Conservation (phyloP, 2,329 filamentous ascomycete genomes). For the Orbilia blumenaviensis region DNA sequence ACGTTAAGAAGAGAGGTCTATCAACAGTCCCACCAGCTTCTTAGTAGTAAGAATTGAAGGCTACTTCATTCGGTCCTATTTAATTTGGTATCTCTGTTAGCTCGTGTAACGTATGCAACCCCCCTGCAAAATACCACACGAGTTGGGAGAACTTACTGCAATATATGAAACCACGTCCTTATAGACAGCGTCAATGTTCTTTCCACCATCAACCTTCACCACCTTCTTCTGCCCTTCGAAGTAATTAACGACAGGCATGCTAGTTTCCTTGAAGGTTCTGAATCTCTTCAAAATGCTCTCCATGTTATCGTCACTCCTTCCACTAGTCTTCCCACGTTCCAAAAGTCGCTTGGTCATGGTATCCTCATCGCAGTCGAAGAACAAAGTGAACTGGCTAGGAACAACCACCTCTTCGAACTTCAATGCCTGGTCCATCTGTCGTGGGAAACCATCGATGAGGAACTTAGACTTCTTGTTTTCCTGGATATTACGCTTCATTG, state of each 20-base stretch:
- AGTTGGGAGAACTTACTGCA: constrained; percentile 20
- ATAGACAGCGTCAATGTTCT: constrained; percentile 41
- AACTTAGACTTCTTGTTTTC: constrained; percentile 72
- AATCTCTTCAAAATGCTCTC: constrained; percentile 98
- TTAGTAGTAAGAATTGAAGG: background rate
- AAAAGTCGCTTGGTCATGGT: constrained; percentile 86
- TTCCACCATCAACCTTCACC: constrained; percentile 73
- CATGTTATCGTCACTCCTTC: constrained; percentile 89
- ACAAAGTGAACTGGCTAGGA: constrained; percentile 83
- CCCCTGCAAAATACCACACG: background rate
- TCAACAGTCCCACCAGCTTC: background rate
- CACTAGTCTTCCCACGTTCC: constrained; percentile 90
- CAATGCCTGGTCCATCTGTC: constrained; percentile 95
- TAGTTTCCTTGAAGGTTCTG: constrained; percentile 90
- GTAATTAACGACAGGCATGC: constrained; percentile 94
- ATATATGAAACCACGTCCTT: constrained; percentile 39
- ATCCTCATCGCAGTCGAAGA: constrained; percentile 90
- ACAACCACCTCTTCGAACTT: constrained; percentile 93
- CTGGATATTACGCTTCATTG: constrained; percentile 77
- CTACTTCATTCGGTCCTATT: constrained; percentile 46
- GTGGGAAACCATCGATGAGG: constrained; percentile 80
- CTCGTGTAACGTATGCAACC: background rate
- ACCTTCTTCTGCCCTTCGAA: constrained; percentile 81
- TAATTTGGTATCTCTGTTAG: background rate
- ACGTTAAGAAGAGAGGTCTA: background rate